Percentiles rank a stretch among this genome's conserved stretches.
Conservation (phyloP, 2,329 filamentous ascomycete genomes). For the Fusarium clavum region DNA sequence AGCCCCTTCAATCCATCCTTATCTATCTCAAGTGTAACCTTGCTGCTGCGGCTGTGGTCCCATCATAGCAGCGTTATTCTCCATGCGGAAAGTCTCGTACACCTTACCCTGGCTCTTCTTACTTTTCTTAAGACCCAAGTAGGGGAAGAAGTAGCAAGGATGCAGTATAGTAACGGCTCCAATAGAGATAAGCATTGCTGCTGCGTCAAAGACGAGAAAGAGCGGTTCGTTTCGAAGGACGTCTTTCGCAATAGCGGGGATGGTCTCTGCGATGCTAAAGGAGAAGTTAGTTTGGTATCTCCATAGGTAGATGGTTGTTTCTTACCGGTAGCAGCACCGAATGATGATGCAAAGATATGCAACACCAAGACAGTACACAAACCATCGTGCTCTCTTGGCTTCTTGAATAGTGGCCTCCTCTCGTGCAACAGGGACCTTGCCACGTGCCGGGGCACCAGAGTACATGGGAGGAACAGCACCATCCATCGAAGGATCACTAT, state of each 20-base stretch:
- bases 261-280: constrained; percentile 27
- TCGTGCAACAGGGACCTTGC: constrained; percentile 16
- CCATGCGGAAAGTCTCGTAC: constrained; percentile 18
- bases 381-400: constrained; percentile 11
- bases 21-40: background rate
- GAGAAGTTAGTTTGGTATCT: background rate
- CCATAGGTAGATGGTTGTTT: accelerated
- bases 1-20: background rate
- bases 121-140: constrained; percentile 16
- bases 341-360: constrained; percentile 33
- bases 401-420: constrained; percentile 26
- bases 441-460: background rate
- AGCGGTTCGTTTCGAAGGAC: constrained; percentile 34
- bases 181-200: constrained; percentile 29
- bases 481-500: background rate
- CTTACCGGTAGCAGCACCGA: constrained; percentile 35
- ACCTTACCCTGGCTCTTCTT: constrained; percentile 22
- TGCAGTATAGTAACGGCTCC: constrained; percentile 24
- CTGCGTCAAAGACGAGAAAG: constrained; percentile 30
- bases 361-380: constrained; percentile 29
- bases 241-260: constrained; percentile 14
- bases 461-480: constrained; percentile 1
- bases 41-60: constrained; percentile 7
- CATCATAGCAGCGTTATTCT: constrained; percentile 13
- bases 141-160: constrained; percentile 32